Evolutionary conservation across 2,329 filamentous ascomycete species (phyloP).

Genomic region (Aspergillus thermomutatus): DNA sequence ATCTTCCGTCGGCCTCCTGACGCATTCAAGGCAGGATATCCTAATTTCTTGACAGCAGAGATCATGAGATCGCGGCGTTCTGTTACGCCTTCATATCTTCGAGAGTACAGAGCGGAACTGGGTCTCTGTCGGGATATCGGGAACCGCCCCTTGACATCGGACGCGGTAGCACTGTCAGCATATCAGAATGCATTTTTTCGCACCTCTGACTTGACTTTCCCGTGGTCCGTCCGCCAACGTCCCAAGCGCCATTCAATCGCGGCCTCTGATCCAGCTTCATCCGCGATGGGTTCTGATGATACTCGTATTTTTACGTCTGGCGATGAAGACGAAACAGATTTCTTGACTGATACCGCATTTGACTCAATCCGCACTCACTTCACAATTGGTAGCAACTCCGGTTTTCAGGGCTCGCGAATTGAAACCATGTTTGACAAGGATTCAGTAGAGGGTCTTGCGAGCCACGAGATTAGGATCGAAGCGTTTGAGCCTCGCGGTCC

Average conservation of each 20-base stretch:
- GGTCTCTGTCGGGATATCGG: slow-evolving; percentile 13
- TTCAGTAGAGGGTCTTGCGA: slow-evolving; percentile 34
- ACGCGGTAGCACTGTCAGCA: slow-evolving; percentile 26
- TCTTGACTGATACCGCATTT: slow-evolving; percentile 60
- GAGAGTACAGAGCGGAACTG: slow-evolving; percentile 23
- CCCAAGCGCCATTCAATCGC: slow-evolving; percentile 54
- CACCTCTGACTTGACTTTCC: slow-evolving; percentile 19
- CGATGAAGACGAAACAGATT: slow-evolving; percentile 61
- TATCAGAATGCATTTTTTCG: slow-evolving; percentile 22
- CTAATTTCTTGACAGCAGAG: slow-evolving; percentile 11
- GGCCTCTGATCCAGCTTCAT: slow-evolving; percentile 58
- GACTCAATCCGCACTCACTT: slow-evolving; percentile 61
- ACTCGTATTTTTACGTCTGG: slow-evolving; percentile 54
- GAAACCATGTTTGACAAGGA: slow-evolving; percentile 63
- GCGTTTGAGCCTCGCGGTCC: slow-evolving; percentile 49
- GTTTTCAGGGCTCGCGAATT: slow-evolving; percentile 55
- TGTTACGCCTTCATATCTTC: slow-evolving; percentile 22
- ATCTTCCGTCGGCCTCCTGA: slow-evolving; percentile 35
- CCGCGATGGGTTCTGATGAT: slow-evolving; percentile 60
- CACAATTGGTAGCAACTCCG: slow-evolving; percentile 52
- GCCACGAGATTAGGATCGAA: slow-evolving; percentile 44
- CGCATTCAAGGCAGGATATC: slow-evolving; percentile 25
- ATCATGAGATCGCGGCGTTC: slow-evolving; percentile 11
- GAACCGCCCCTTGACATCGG: slow-evolving; percentile 24
- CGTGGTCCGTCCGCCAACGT: slow-evolving; percentile 33